Percentiles rank a stretch among this genome's conserved stretches.
Conservation (phyloP, 192 early-diverging fungal species). For the Linnemannia exigua region DNA sequence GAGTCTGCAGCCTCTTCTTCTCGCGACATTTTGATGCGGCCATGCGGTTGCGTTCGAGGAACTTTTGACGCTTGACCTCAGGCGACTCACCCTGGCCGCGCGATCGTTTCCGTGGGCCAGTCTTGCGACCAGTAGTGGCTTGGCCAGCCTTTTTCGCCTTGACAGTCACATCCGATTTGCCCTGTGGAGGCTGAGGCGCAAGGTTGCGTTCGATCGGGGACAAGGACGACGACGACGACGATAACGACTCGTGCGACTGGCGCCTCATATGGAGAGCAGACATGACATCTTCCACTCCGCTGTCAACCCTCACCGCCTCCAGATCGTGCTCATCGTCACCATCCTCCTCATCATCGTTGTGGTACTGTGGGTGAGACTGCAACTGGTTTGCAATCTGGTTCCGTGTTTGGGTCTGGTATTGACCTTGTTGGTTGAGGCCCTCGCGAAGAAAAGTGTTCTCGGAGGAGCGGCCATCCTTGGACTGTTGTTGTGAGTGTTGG, state of each 20-base stretch:
- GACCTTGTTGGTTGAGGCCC: not conserved
- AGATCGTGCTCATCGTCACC: constrained; percentile 1
- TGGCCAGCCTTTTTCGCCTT: constrained; percentile 9
- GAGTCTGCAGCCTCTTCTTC: constrained; percentile 50
- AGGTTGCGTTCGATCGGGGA: not conserved
- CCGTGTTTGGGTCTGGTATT: not conserved
- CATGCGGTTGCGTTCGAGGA: constrained; percentile 58
- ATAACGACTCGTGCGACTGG: constrained; percentile 4
- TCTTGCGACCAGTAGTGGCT: constrained; percentile 1
- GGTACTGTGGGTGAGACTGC: not conserved
- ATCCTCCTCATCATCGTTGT: not conserved
- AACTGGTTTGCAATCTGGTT: not conserved
- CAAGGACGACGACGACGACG: not conserved
- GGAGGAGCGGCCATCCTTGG: not conserved
- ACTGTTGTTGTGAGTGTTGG: not conserved
- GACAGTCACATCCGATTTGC: constrained; percentile 3
- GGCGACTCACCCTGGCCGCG: constrained; percentile 22
- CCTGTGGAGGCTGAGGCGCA: not conserved
- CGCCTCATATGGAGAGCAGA: constrained; percentile 22
- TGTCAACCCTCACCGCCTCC: constrained; percentile 1
- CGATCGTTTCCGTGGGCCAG: constrained; percentile 22
- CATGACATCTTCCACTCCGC: constrained; percentile 4
- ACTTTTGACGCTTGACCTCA: constrained; percentile 52
- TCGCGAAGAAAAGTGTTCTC: not conserved
- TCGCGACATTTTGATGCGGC: constrained; percentile 52